A percentile compares a stretch with the other conserved stretches of the same genome.
Conservation (phyloP, 2,329 filamentous ascomycete genomes). For the Pseudocercospora eumusae region DNA sequence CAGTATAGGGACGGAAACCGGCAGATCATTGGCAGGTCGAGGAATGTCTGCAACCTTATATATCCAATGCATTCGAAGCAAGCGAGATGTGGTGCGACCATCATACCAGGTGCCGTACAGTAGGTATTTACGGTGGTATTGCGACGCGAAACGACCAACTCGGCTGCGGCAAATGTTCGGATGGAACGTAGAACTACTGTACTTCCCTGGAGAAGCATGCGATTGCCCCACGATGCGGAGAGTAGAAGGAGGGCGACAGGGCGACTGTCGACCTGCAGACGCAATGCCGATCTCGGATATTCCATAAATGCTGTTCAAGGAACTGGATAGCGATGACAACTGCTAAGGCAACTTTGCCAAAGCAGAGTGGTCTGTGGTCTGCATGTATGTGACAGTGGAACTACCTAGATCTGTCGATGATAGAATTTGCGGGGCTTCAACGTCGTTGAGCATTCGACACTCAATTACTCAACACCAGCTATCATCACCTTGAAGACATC, state of each 20-base stretch:
- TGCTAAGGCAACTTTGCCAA: neutral
- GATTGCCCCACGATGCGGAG: slow-evolving; percentile 10
- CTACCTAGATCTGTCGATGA: no score
- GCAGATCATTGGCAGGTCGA: neutral
- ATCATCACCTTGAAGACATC: slow-evolving; percentile 51
- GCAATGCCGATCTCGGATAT: neutral
- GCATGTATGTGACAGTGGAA: neutral
- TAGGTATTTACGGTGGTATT: no score
- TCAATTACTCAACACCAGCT: slow-evolving; percentile 40
- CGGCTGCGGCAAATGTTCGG: slow-evolving; percentile 11
- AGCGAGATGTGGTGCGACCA: neutral
- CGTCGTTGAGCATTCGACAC: neutral
- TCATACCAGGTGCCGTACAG: neutral
- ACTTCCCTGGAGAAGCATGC: slow-evolving; percentile 7
- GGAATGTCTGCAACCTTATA: neutral
- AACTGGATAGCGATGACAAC: neutral
- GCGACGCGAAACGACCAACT: slow-evolving; percentile 11
- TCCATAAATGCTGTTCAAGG: neutral
- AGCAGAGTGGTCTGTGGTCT: neutral
- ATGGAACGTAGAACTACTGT: no score
- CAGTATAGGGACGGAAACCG: neutral
- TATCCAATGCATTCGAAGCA: neutral
- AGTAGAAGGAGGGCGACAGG: slow-evolving; percentile 6
- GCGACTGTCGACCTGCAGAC: slow-evolving; percentile 38
- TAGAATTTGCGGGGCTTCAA: no score